Percentiles rank a stretch among this genome's conserved stretches.
Evolutionary conservation across 1,284 basidiomycete species (phyloP).

Genomic region (Vanrija humicola): DNA sequence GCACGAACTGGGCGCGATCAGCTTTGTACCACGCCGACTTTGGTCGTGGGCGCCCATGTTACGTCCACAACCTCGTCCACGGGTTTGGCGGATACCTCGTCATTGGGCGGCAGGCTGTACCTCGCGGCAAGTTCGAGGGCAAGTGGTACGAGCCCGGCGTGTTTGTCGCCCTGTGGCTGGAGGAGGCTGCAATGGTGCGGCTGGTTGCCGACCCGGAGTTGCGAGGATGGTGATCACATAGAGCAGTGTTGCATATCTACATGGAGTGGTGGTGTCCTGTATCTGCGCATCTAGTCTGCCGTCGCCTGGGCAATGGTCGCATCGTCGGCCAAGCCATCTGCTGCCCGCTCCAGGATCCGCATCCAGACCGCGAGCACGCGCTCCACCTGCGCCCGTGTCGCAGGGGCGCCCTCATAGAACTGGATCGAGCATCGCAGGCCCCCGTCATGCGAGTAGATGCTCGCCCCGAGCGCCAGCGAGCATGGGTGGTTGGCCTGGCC

Average conservation of each 20-base stretch:
- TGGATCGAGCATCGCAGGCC: background rate
- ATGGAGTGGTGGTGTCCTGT: no score
- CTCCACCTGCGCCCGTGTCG: background rate
- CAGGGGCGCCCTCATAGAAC: background rate
- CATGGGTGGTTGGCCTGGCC: slow-evolving; percentile 17
- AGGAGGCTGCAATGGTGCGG: slow-evolving; percentile 7
- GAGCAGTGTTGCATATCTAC: background rate
- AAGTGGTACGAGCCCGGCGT: slow-evolving; percentile 14
- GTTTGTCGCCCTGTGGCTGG: slow-evolving; percentile 8
- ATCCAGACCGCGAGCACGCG: background rate
- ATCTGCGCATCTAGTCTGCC: no score
- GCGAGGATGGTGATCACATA: background rate
- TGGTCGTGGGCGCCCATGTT: slow-evolving; percentile 37
- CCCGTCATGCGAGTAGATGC: background rate
- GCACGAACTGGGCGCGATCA: slow-evolving; percentile 51
- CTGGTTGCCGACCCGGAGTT: slow-evolving; percentile 4
- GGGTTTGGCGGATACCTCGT: slow-evolving; percentile 7
- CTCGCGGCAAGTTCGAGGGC: background rate
- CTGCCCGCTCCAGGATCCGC: background rate
- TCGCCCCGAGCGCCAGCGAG: background rate
- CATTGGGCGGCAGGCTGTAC: slow-evolving; percentile 1
- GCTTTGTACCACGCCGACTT: slow-evolving; percentile 50
- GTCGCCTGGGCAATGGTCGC: no score
- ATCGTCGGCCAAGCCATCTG: background rate
- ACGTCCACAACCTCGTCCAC: slow-evolving; percentile 23